Evolutionary conservation across 768 basidiomycete species (phyloP).

Genomic region (Pleurotus sapidus): DNA sequence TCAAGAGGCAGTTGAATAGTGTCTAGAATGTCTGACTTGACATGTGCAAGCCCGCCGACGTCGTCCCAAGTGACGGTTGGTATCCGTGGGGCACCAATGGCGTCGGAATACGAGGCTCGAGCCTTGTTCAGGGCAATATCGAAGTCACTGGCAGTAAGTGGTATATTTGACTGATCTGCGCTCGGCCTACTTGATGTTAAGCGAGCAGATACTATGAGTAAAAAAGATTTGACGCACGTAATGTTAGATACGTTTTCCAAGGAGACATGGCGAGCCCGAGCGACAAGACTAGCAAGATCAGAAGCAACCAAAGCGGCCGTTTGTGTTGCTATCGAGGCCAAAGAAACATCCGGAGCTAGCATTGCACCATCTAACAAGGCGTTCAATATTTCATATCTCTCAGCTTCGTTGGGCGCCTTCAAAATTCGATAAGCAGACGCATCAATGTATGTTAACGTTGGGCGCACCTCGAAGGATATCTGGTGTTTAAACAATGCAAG

Average conservation of each 20-base stretch:
- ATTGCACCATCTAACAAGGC: slow-evolving; percentile 34
- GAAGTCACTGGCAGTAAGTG: slow-evolving; percentile 63
- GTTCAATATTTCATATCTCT: slow-evolving; percentile 61
- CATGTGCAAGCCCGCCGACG: slow-evolving; percentile 84
- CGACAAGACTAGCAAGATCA: slow-evolving; percentile 73
- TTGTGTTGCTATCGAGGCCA: slow-evolving; percentile 72
- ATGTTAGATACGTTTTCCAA: neutral
- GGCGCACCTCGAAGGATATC: slow-evolving; percentile 64
- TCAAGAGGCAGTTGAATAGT: slow-evolving; percentile 93
- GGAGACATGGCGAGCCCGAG: slow-evolving; percentile 34
- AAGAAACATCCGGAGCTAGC: slow-evolving; percentile 75
- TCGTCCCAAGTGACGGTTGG: slow-evolving; percentile 97
- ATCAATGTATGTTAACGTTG: neutral
- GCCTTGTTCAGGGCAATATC: slow-evolving; percentile 68
- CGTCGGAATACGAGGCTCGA: slow-evolving; percentile 79
- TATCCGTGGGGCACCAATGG: slow-evolving; percentile 96
- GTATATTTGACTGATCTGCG: slow-evolving; percentile 32
- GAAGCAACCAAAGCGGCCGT: slow-evolving; percentile 88
- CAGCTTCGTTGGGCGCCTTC: slow-evolving; percentile 79
- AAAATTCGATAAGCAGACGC: neutral
- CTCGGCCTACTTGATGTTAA: neutral
- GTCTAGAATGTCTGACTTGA: slow-evolving; percentile 92
- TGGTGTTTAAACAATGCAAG: slow-evolving; percentile 84
- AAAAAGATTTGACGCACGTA: neutral
- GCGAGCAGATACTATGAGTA: neutral